Conservation (phyloP, 176 grass and related monocot species). For the maize (Zea mays) region Zm-B73-REFERENCE-NAM-5.0 NC_050096.1:40289501-40290000, state of each 20-base stretch:
- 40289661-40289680: background rate
- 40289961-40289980: background rate
- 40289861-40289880: background rate
- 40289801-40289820: background rate
- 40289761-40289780: background rate
- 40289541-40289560: background rate
- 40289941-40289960: background rate
- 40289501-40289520: background rate
- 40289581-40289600: background rate
- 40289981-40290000: conserved; percentile 42
- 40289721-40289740: background rate
- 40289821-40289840: background rate
- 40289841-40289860: background rate
- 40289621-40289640: background rate
- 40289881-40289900: background rate
- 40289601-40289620: background rate
- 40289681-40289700: no score
- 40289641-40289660: background rate
- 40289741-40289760: background rate
- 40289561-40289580: background rate
- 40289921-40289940: background rate
- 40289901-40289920: background rate
- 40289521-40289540: background rate
- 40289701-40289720: background rate
- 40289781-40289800: background rate